These are phyloP conservation scores for Copromyces sp. DNA, from an alignment of 495 filamentous ascomycete genomes.

Conservation along the genomic window DNA sequence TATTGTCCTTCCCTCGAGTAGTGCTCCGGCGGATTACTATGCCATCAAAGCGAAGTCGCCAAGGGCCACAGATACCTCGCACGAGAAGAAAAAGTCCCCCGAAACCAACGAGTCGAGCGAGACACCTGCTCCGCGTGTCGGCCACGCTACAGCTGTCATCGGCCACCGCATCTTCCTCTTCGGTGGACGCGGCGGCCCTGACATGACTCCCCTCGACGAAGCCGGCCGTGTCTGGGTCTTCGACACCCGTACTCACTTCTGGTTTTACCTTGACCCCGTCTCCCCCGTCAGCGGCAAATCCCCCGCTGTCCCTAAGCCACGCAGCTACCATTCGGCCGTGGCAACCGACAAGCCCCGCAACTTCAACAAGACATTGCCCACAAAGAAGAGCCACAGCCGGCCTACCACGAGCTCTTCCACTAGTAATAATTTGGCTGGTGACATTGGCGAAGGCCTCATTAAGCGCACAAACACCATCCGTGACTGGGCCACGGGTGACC, in stretches of 20 bases:
- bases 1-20: constrained; percentile 47
- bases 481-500: constrained; percentile 35
- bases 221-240: constrained; percentile 58
- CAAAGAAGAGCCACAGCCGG: not conserved
- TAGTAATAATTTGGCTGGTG: not conserved
- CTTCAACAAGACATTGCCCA: constrained; percentile 13
- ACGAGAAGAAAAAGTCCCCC: constrained; percentile 20
- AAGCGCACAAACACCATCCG: constrained; percentile 24
- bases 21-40: constrained; percentile 46
- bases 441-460: not conserved
- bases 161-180: constrained; percentile 54
- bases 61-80: not conserved
- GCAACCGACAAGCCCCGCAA: constrained; percentile 38
- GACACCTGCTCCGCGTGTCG: constrained; percentile 42
- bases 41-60: constrained; percentile 34
- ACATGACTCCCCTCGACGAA: constrained; percentile 44
- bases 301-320: constrained; percentile 20
- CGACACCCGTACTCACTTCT: constrained; percentile 44
- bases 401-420: not conserved
- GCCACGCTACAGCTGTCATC: constrained; percentile 49
- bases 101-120: constrained; percentile 9
- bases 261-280: constrained; percentile 47
- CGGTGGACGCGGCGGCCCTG: constrained; percentile 42
- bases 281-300: constrained; percentile 15
- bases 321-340: constrained; percentile 38